Evolutionary conservation across 371 early-diverging fungal genomes (phyloP).

Genomic region (Saksenaea oblongispora): DNA sequence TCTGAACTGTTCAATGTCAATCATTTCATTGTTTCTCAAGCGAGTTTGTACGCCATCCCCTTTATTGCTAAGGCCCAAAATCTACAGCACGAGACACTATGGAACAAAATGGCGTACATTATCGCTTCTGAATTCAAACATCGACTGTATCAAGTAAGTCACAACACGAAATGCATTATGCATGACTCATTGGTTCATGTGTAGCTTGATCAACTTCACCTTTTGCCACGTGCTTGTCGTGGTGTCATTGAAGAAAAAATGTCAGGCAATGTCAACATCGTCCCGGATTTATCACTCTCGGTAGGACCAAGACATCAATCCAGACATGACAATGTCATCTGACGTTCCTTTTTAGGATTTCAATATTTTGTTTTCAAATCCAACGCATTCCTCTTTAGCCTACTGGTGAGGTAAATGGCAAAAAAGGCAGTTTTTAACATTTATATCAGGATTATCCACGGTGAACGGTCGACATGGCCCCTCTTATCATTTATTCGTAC

Average conservation of each 20-base stretch:
- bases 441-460: slow-evolving; percentile 68
- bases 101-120: slow-evolving; percentile 48
- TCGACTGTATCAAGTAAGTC: slow-evolving; percentile 58
- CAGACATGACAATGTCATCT: neutral
- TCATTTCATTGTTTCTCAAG: slow-evolving; percentile 77
- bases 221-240: slow-evolving; percentile 59
- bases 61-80: slow-evolving; percentile 60
- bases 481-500: slow-evolving; percentile 69
- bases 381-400: slow-evolving; percentile 65
- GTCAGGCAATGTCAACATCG: slow-evolving; percentile 70
- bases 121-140: slow-evolving; percentile 62
- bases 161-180: neutral
- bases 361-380: slow-evolving; percentile 74
- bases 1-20: slow-evolving; percentile 79
- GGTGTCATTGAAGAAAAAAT: slow-evolving; percentile 65
- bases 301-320: slow-evolving; percentile 25
- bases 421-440: neutral
- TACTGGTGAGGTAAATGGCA: slow-evolving; percentile 54
- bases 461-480: slow-evolving; percentile 87
- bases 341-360: slow-evolving; percentile 52
- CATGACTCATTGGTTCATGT: neutral
- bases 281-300: slow-evolving; percentile 49
- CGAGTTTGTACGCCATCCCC: slow-evolving; percentile 65
- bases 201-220: slow-evolving; percentile 60
- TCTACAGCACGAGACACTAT: slow-evolving; percentile 43